Conservation (phyloP, 2,329 filamentous ascomycete genomes). For the Penicillium sp. region DNA sequence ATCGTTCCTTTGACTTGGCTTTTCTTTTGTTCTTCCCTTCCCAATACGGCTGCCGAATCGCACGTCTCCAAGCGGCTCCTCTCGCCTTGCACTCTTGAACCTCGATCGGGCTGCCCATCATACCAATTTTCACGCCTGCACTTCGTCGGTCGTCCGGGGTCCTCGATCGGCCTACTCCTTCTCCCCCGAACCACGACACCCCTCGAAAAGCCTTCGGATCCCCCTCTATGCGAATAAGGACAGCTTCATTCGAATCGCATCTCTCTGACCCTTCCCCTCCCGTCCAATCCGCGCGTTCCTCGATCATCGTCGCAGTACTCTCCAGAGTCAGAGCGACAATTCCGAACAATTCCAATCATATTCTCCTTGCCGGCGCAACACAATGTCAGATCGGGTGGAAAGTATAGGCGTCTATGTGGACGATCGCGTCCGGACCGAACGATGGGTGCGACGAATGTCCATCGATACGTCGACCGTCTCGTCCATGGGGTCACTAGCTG, state of each 20-base stretch:
- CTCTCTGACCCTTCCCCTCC: slow-evolving; percentile 4
- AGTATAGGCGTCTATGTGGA: slow-evolving; percentile 44
- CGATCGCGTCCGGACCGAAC: slow-evolving; percentile 39
- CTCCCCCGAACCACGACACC: not conserved
- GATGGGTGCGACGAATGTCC: slow-evolving; percentile 38
- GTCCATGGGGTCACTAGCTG: slow-evolving; percentile 21
- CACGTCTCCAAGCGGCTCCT: not conserved
- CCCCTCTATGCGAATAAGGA: slow-evolving; percentile 25
- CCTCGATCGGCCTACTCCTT: slow-evolving; percentile 1
- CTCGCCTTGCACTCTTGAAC: not conserved
- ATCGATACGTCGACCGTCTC: slow-evolving; percentile 22
- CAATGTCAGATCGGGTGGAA: slow-evolving; percentile 40
- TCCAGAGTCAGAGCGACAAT: slow-evolving; percentile 10
- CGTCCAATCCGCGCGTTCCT: slow-evolving; percentile 6
- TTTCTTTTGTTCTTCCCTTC: not conserved
- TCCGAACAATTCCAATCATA: no score
- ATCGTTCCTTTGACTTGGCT: slow-evolving; percentile 1
- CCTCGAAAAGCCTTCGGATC: slow-evolving; percentile 3
- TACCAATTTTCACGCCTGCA: not conserved
- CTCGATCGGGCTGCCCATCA: slow-evolving; percentile 2
- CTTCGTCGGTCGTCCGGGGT: not conserved
- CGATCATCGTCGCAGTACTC: slow-evolving; percentile 13
- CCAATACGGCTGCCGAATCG: not conserved
- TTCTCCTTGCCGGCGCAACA: slow-evolving; percentile 12
- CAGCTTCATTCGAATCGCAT: slow-evolving; percentile 12